Conservation (phyloP, 2,329 filamentous ascomycete species). For the Aspergillus alliaceus region DNA sequence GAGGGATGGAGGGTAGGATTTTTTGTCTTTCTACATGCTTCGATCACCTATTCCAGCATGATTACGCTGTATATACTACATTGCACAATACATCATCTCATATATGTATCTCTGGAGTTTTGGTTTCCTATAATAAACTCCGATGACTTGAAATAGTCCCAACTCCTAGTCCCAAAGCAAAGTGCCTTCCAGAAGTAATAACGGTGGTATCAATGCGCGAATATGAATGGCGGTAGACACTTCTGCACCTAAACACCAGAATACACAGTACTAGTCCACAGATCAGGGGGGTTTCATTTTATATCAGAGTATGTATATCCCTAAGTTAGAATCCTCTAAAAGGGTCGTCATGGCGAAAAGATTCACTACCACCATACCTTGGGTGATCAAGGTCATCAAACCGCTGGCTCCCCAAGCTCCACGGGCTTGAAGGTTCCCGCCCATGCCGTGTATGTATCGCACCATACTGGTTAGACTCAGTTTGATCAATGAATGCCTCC, state of each 20-base stretch:
- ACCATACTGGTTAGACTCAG: constrained; percentile 32
- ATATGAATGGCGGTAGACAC: not conserved
- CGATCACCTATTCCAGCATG: not conserved
- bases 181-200: not conserved
- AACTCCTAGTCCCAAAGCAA: not conserved
- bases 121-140: not conserved
- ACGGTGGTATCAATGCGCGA: not conserved
- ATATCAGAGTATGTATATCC: not conserved
- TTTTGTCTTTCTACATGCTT: not conserved
- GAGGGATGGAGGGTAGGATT: not conserved
- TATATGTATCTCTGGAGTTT: not conserved
- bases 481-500: constrained; percentile 84
- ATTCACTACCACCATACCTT: constrained; percentile 36
- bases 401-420: constrained; percentile 28
- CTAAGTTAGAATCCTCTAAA: constrained; percentile 45
- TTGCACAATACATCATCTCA: not conserved
- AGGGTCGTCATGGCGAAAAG: constrained; percentile 45
- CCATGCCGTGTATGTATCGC: constrained; percentile 20
- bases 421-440: constrained; percentile 34
- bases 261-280: not conserved
- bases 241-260: not conserved
- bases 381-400: constrained; percentile 34
- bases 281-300: not conserved
- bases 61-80: not conserved
- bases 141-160: not conserved